phyloP scores from a whole-genome alignment of 352 stramenopile genomes.

The Phytophthora pseudosyringae region DNA sequence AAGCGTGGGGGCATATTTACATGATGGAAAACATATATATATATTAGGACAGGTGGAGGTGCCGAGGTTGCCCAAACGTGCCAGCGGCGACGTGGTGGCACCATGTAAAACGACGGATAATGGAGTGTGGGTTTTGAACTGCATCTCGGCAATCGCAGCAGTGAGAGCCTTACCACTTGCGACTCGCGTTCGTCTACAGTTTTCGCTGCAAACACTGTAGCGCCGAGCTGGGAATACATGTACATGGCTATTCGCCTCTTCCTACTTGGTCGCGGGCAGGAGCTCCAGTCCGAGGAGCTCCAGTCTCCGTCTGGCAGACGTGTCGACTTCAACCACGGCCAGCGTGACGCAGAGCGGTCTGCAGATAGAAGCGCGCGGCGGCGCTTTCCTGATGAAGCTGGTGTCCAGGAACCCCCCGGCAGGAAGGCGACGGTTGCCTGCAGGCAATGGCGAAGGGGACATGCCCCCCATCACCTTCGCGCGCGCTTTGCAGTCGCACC shows the following conservation, averaged over 20 bases:
- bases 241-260: not conserved
- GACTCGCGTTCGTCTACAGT: not conserved
- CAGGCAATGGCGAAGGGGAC: too few species aligned
- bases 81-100: conserved; percentile 1
- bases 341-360: not conserved
- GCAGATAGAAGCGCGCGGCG: conserved; percentile 4
- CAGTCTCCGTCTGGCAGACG: too few species aligned
- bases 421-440: too few species aligned
- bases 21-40: conserved; percentile 23
- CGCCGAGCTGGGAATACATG: too few species aligned
- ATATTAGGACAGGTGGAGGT: conserved; percentile 22
- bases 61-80: not conserved
- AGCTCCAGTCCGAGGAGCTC: too few species aligned
- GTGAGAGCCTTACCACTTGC: too few species aligned
- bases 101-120: conserved; percentile 9
- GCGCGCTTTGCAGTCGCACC: conserved; percentile 6
- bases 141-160: conserved; percentile 1
- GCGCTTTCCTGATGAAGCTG: too few species aligned
- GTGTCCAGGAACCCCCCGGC: too few species aligned
- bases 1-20: conserved; percentile 17
- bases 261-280: not conserved
- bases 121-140: conserved; percentile 15
- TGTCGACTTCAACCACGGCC: conserved; percentile 14
- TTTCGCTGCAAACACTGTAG: not conserved
- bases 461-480: too few species aligned